Evolutionary conservation across 2,329 filamentous ascomycete species (phyloP).

Genomic region (Periconia macrospinosa): DNA sequence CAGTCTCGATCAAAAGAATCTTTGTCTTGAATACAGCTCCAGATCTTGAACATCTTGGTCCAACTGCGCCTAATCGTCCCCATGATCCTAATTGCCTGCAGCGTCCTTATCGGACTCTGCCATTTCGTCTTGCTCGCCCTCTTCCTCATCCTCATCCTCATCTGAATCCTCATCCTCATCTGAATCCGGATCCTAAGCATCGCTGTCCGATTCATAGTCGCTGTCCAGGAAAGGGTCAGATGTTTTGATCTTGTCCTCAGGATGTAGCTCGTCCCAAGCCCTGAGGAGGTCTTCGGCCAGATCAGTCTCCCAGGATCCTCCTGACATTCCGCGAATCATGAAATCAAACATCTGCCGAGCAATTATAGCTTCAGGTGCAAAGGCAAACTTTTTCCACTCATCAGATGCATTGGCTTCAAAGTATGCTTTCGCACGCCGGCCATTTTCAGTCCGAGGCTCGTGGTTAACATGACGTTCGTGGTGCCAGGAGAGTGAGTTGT

Average conservation of each 20-base stretch:
- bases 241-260: not conserved
- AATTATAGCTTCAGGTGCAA: conserved; percentile 22
- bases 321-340: conserved; percentile 2
- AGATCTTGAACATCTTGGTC: too few species aligned
- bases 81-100: too few species aligned
- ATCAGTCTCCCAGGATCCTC: not conserved
- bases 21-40: too few species aligned
- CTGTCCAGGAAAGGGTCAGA: too few species aligned
- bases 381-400: conserved; percentile 25
- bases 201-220: too few species aligned
- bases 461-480: conserved; percentile 20
- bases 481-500: conserved; percentile 1
- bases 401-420: conserved; percentile 30
- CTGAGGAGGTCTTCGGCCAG: conserved; percentile 4
- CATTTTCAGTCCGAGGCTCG: conserved; percentile 5
- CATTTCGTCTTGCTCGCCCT: too few species aligned
- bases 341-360: conserved; percentile 15
- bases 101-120: too few species aligned
- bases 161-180: too few species aligned
- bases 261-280: conserved; percentile 11
- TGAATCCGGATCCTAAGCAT: too few species aligned
- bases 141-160: too few species aligned
- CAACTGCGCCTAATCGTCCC: too few species aligned
- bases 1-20: too few species aligned
- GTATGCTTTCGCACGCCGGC: conserved; percentile 22